Conservation (phyloP, 1,139 yeast genomes). For the Debaryomyces sp. region DNA sequence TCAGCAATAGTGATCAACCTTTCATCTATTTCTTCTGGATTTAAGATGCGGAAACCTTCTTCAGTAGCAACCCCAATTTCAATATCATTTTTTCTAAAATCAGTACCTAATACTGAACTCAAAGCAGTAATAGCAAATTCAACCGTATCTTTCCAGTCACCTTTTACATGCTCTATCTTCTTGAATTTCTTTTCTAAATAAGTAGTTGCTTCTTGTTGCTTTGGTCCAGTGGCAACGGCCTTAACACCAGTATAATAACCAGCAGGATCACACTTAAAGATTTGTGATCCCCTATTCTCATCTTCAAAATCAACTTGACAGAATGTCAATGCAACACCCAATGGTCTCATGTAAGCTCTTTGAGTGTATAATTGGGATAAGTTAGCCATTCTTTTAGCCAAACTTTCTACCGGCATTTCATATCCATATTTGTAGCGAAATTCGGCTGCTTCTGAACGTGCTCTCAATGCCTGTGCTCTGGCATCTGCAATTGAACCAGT, state of each 20-base stretch:
- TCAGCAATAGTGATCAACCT: slow-evolving; percentile 93
- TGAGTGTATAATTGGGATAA: slow-evolving; percentile 94
- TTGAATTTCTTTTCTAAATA: slow-evolving; percentile 90
- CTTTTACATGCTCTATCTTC: slow-evolving; percentile 70
- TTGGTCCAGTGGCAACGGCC: slow-evolving; percentile 96
- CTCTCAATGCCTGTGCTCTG: slow-evolving; percentile 84
- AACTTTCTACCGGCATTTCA: slow-evolving; percentile 93
- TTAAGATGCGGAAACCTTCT: slow-evolving; percentile 69
- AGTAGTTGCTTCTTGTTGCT: slow-evolving; percentile 94
- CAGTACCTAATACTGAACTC: slow-evolving; percentile 86
- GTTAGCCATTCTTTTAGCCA: slow-evolving; percentile 95
- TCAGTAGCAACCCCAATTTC: slow-evolving; percentile 88
- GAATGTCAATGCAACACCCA: slow-evolving; percentile 90
- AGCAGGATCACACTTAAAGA: slow-evolving; percentile 95
- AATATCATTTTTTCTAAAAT: slow-evolving; percentile 88
- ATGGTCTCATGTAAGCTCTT: slow-evolving; percentile 98
- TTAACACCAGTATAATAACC: slow-evolving; percentile 91
- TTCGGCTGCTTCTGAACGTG: slow-evolving; percentile 93
- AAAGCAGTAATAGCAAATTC: slow-evolving; percentile 87
- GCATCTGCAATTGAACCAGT: slow-evolving; percentile 98
- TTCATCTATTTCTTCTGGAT: slow-evolving; percentile 90
- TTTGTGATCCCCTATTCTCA: slow-evolving; percentile 86
- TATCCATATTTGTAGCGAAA: slow-evolving; percentile 93
- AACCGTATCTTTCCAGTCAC: slow-evolving; percentile 87
- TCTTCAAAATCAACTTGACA: slow-evolving; percentile 70